phyloP scores from a whole-genome alignment of 2,329 filamentous ascomycete genomes.

The Aspergillus quadricinctus region DNA sequence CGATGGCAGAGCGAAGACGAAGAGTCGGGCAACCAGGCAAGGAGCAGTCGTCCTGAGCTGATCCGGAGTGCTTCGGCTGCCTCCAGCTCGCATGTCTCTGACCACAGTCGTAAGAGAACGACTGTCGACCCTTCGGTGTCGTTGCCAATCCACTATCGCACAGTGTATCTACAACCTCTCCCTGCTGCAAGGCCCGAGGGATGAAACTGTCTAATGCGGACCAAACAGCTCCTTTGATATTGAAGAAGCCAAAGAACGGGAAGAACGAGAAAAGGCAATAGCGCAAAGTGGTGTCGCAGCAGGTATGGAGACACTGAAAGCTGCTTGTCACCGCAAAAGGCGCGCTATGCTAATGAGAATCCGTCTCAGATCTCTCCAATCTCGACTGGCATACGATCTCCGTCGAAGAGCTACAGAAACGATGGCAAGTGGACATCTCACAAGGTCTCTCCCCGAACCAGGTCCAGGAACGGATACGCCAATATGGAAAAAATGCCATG shows the following conservation, averaged over 20 bases:
- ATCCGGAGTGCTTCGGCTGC: slow-evolving; percentile 5
- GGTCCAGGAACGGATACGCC: slow-evolving; percentile 49
- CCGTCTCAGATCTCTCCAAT: slow-evolving; percentile 48
- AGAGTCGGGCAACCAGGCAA: slow-evolving; percentile 5
- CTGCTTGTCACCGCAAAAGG: neutral
- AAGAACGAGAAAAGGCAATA: slow-evolving; percentile 39
- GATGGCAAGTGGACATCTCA: slow-evolving; percentile 53
- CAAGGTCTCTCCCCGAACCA: slow-evolving; percentile 60
- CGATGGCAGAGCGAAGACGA: slow-evolving; percentile 12
- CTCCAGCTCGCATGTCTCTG: slow-evolving; percentile 9
- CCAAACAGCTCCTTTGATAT: slow-evolving; percentile 50
- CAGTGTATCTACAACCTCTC: slow-evolving; percentile 16
- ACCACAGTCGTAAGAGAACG: slow-evolving; percentile 9
- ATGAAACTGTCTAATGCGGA: slow-evolving; percentile 4
- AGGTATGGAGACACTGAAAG: slow-evolving; percentile 26
- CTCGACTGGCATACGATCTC: slow-evolving; percentile 63
- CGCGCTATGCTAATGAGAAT: neutral
- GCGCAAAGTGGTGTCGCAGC: slow-evolving; percentile 44
- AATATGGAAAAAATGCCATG: slow-evolving; percentile 65
- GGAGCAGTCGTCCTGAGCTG: neutral
- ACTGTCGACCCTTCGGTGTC: slow-evolving; percentile 22
- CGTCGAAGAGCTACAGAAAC: slow-evolving; percentile 54
- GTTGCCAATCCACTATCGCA: slow-evolving; percentile 30
- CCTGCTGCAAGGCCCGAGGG: neutral
- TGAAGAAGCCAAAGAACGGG: slow-evolving; percentile 50